Conservation (phyloP, 2,329 filamentous ascomycete species). For the Fusarium brachygibbosum region DNA sequence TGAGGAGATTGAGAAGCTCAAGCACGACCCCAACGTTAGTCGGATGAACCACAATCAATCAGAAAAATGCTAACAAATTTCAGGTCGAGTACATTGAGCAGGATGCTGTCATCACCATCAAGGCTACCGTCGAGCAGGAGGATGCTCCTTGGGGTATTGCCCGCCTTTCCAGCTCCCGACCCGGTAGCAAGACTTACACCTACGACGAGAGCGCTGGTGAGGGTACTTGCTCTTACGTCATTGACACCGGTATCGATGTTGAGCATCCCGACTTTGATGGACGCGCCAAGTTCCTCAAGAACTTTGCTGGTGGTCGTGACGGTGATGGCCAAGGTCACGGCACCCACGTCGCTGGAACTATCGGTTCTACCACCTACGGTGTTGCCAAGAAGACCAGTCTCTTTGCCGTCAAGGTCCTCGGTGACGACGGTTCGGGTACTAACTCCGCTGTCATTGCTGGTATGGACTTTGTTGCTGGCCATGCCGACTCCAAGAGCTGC, state of each 20-base stretch:
- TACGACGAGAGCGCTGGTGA: conserved; percentile 58
- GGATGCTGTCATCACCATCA: conserved; percentile 53
- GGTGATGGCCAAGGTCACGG: conserved; percentile 58
- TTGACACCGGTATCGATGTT: conserved; percentile 61
- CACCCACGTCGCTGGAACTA: conserved; percentile 56
- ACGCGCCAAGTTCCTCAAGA: conserved; percentile 52
- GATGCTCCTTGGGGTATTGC: conserved; percentile 58
- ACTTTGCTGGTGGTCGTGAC: conserved; percentile 46
- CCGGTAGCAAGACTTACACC: conserved; percentile 52
- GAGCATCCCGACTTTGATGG: conserved; percentile 56
- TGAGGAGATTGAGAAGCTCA: conserved; percentile 46
- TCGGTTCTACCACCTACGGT: conserved; percentile 53
- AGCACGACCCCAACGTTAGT: conserved; percentile 48
- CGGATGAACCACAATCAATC: too few species aligned
- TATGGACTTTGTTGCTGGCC: conserved; percentile 59
- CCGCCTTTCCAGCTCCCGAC: conserved; percentile 54
- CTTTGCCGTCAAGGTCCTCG: conserved; percentile 63
- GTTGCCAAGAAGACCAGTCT: conserved; percentile 61
- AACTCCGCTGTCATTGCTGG: conserved; percentile 60
- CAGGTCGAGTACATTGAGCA: conserved; percentile 58
- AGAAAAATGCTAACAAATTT: neutral
- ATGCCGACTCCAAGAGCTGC: conserved; percentile 56
- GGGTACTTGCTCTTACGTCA: conserved; percentile 60
- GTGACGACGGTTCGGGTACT: conserved; percentile 50
- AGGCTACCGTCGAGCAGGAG: conserved; percentile 50